Conservation (phyloP, 257 asterid genomes). For the Capsicum chinense region DNA sequence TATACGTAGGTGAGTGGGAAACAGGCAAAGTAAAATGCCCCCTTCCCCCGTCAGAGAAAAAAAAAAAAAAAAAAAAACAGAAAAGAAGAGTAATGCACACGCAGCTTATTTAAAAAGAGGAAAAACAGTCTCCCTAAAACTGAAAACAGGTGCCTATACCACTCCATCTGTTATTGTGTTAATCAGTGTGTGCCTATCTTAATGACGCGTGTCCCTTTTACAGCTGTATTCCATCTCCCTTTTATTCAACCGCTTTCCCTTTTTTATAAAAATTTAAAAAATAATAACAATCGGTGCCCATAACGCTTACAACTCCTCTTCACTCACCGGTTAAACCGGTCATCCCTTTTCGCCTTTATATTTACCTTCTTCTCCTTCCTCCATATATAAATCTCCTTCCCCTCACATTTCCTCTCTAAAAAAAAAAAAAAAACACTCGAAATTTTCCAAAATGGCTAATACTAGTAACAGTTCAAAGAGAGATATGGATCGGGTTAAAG, state of each 20-base stretch:
- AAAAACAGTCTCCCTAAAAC: conserved; percentile 6
- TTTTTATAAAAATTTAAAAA: neutral
- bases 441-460: conserved; percentile 31
- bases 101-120: conserved; percentile 20
- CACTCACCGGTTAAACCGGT: conserved; percentile 37
- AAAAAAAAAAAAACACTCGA: neutral
- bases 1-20: neutral
- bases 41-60: no score
- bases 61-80: neutral
- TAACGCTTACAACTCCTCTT: conserved; percentile 47
- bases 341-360: conserved; percentile 26
- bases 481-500: conserved; percentile 85
- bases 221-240: conserved; percentile 81
- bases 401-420: neutral
- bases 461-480: conserved; percentile 34
- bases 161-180: conserved; percentile 39
- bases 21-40: neutral
- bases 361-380: conserved; percentile 5
- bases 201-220: conserved; percentile 83
- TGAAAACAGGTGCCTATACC: conserved; percentile 24
- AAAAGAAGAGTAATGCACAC: conserved; percentile 38
- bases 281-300: conserved; percentile 51
- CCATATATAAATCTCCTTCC: conserved; percentile 33
- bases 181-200: conserved; percentile 45
- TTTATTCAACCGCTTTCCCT: conserved; percentile 56